Evolutionary conservation across 768 basidiomycete species (phyloP).

Genomic region (Lentinula boryana): DNA sequence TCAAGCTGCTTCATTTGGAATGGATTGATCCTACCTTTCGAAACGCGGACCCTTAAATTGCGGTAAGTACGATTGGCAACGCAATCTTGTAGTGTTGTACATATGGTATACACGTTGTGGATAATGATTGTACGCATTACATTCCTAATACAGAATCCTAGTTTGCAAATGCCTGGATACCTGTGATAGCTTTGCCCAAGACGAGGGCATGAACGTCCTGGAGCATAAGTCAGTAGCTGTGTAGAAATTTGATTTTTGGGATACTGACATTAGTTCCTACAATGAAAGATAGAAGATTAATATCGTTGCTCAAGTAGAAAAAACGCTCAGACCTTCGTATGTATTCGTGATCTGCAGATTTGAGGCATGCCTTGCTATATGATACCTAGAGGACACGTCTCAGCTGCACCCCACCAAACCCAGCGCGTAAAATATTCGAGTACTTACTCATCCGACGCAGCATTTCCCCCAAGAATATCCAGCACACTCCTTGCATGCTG

Average conservation of each 20-base stretch:
- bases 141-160: conserved; percentile 15
- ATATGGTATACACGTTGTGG: neutral
- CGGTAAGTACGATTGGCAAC: no score
- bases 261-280: conserved; percentile 54
- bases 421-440: neutral
- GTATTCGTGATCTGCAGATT: conserved; percentile 96
- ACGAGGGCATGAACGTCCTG: conserved; percentile 90
- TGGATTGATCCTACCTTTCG: conserved; percentile 68
- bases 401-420: neutral
- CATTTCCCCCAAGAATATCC: conserved; percentile 94
- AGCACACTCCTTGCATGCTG: conserved; percentile 74
- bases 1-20: conserved; percentile 60
- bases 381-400: conserved; percentile 49
- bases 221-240: conserved; percentile 12
- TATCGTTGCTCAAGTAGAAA: neutral
- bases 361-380: conserved; percentile 90
- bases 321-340: conserved; percentile 62
- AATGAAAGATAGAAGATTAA: neutral
- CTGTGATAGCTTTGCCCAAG: conserved; percentile 90
- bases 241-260: neutral
- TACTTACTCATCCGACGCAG: conserved; percentile 83
- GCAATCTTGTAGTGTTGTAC: no score
- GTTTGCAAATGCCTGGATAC: conserved; percentile 77
- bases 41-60: conserved; percentile 49
- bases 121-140: neutral